phyloP scores from a whole-genome alignment of 495 filamentous ascomycete species.

The Aspergillus egyptiacus region DNA sequence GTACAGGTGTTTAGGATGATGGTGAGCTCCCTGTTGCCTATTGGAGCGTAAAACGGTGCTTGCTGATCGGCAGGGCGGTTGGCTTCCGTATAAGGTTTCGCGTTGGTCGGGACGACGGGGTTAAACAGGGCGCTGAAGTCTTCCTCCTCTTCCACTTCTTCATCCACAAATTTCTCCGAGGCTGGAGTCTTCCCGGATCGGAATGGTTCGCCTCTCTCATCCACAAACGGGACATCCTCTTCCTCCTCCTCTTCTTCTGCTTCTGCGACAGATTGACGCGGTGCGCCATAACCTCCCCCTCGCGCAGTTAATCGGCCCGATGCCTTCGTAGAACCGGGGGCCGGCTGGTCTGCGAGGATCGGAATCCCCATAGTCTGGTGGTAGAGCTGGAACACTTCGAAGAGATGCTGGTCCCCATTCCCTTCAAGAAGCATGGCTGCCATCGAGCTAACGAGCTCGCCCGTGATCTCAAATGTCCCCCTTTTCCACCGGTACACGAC shows the following conservation, averaged over 20 bases:
- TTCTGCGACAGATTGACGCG: too few species aligned
- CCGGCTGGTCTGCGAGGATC: constrained; percentile 26
- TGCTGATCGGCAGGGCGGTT: background rate
- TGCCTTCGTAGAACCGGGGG: background rate
- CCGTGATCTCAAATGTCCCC: constrained; percentile 64
- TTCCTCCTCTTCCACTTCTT: constrained; percentile 22
- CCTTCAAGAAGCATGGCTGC: constrained; percentile 61
- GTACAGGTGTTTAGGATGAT: constrained; percentile 57
- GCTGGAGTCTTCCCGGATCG: background rate
- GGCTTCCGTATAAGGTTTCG: background rate
- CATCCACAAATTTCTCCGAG: constrained; percentile 1
- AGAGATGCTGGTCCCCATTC: constrained; percentile 50
- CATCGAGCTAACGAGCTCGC: constrained; percentile 69
- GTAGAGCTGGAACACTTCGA: constrained; percentile 65
- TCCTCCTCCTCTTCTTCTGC: too few species aligned
- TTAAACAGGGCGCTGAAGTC: constrained; percentile 35
- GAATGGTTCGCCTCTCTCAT: constrained; percentile 18
- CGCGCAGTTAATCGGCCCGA: background rate
- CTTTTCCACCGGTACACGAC: constrained; percentile 64
- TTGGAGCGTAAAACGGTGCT: constrained; percentile 28
- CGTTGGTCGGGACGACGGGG: constrained; percentile 18
- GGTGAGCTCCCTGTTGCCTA: constrained; percentile 64
- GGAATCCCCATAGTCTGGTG: constrained; percentile 73
- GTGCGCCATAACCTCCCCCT: too few species aligned
- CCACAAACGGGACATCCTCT: constrained; percentile 33